These are phyloP conservation scores for Heritiera littoralis DNA, from an alignment of 345 rosid genomes.

Conservation along the genomic window DNA sequence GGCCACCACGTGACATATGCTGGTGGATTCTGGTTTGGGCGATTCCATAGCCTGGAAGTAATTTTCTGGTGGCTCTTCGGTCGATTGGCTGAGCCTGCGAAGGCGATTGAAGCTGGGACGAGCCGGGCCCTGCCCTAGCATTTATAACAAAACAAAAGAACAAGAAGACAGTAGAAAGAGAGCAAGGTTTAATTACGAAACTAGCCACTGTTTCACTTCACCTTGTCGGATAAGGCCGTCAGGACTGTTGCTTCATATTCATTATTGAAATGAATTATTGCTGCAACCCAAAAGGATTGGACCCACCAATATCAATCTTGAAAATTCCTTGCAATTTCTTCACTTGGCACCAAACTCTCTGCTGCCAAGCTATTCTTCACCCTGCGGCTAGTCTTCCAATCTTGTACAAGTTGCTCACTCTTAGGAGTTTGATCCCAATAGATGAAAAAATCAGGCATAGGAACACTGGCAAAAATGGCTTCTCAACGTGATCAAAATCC, in stretches of 20 bases:
- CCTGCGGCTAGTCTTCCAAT: conserved; percentile 58
- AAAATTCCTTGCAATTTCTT: conserved; percentile 27
- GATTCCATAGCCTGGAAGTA: conserved; percentile 20
- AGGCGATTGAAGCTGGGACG: background rate
- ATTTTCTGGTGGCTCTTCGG: background rate
- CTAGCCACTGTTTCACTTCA: too few relatives aligned
- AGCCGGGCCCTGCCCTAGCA: too few relatives aligned
- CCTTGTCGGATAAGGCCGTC: too few relatives aligned
- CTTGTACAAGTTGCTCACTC: conserved; percentile 53
- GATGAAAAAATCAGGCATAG: conserved; percentile 50
- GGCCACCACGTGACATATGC: conserved; percentile 43
- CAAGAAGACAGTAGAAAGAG: too few relatives aligned
- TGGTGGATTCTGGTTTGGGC: background rate
- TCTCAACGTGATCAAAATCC: conserved; percentile 75
- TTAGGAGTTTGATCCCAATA: conserved; percentile 50
- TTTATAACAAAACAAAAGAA: too few relatives aligned
- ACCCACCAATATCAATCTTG: background rate
- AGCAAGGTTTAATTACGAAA: too few relatives aligned
- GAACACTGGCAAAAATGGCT: conserved; percentile 50
- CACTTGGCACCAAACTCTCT: conserved; percentile 37
- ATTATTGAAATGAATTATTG: background rate
- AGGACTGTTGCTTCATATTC: too few relatives aligned
- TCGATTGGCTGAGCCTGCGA: background rate
- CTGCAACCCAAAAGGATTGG: background rate
- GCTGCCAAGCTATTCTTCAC: conserved; percentile 18